Base-by-base conservation (phyloP, 768 basidiomycete genomes). In the Paxillus involutus region DNA sequence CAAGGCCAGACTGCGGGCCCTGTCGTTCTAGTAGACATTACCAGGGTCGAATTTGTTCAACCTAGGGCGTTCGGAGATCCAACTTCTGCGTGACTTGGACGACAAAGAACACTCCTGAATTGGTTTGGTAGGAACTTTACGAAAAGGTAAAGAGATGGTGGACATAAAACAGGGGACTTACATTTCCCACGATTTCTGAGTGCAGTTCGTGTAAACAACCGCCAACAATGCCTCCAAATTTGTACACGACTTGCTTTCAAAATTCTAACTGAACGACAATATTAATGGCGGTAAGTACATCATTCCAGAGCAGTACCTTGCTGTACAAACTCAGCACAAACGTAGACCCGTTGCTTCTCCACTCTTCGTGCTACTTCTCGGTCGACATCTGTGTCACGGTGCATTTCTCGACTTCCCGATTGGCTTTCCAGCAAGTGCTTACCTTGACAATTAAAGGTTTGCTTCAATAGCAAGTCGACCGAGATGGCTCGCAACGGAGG, bases 401-500 rank as follows among this genome's bases (percentile, higher is more conserved):
- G 17, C 19, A 46, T 60, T 33, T 41, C 11, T 30, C 13, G 29
- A 6, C 7, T 21, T n/a, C 17, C 26, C 5, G 11, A 21, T 6
- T 26, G 26, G 40, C n/a, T 43, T 37, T 16, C 11, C 14, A 42
- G 41, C 41, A 19, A 10, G 14, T 52, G 50, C 52, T 57, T 21
- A 49, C 41, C 51, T 44, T 17, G 8, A 26, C 11, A 17, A 14
- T 33, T 13, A 36, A 48, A 71, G 69, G 33, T 52, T 63, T 49
- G 60, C 48, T 10, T 58, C 65, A 11, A 59, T 69, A 53, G 60
- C 72, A 36, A 65, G 63, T 57, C 71, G 73, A 16, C 74, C 78
- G 62, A 77, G 86, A 77, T 82, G 77, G 71, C 70, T 87, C 26
- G 81, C 86, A 10, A 77, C 83, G 17, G 69, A 76, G 0, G 58